These are phyloP conservation scores for Pezicula radicicola DNA, from an alignment of 2,329 filamentous ascomycete genomes.

Conservation along the genomic window DNA sequence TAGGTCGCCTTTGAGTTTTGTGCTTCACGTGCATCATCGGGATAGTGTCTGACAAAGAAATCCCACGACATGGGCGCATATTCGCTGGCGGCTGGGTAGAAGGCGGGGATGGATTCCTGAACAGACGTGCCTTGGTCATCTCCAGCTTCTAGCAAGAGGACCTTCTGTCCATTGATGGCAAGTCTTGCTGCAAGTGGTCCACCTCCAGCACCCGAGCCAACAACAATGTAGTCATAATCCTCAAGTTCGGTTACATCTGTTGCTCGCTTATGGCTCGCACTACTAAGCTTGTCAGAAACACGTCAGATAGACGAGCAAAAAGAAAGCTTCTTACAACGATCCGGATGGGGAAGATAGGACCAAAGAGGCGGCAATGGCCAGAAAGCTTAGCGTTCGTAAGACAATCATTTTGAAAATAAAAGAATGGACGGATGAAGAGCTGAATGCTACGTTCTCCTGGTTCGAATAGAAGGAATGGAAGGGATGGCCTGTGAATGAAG, in stretches of 20 bases:
- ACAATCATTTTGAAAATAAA: slow-evolving; percentile 3
- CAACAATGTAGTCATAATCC: slow-evolving; percentile 51
- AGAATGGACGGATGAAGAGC: not conserved
- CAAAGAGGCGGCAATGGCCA: slow-evolving; percentile 3
- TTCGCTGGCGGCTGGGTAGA: slow-evolving; percentile 43
- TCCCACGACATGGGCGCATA: slow-evolving; percentile 47
- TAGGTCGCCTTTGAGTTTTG: slow-evolving; percentile 28
- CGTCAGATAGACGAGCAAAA: not conserved
- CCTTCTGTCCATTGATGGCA: slow-evolving; percentile 47
- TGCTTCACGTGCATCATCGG: slow-evolving; percentile 8
- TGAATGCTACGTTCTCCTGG: not conserved
- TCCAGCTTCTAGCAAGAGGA: slow-evolving; percentile 51
- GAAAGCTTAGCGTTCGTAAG: slow-evolving; percentile 4
- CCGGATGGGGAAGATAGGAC: not conserved
- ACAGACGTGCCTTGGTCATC: slow-evolving; percentile 41
- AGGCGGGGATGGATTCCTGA: slow-evolving; percentile 47
- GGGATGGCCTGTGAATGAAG: too few species aligned
- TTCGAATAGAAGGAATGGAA: too few species aligned
- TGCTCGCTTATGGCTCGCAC: not conserved
- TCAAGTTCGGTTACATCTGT: not conserved
- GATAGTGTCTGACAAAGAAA: slow-evolving; percentile 31
- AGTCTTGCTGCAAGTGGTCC: slow-evolving; percentile 47
- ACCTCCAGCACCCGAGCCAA: slow-evolving; percentile 50
- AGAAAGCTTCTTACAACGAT: not conserved
- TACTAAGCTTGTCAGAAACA: not conserved